Percentiles rank a stretch among this genome's conserved stretches.
phyloP scores from a whole-genome alignment of 2,329 filamentous ascomycete genomes.

The Epichloe sibirici region DNA sequence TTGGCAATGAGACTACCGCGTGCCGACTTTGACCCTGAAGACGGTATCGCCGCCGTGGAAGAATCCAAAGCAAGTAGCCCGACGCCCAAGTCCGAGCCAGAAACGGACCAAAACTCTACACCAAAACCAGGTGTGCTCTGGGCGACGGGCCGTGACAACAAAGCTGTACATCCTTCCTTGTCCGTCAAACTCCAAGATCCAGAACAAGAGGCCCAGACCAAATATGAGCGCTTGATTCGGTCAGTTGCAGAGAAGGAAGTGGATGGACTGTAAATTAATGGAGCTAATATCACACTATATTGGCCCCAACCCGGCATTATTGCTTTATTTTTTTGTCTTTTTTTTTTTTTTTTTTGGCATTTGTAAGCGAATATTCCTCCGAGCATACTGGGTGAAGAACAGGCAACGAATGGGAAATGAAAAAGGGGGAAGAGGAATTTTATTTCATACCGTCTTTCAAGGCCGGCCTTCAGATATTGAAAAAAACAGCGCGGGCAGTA shows the following conservation, averaged over 20 bases:
- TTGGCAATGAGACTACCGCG: constrained; percentile 54
- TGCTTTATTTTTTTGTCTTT: not conserved
- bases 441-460: too few relatives aligned
- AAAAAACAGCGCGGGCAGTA: not conserved
- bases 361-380: not conserved
- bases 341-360: not conserved
- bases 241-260: constrained; percentile 24
- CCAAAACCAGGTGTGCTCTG: constrained; percentile 24
- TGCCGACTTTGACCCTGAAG: constrained; percentile 18
- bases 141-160: constrained; percentile 13
- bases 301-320: too few relatives aligned
- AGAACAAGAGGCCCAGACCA: constrained; percentile 22
- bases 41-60: constrained; percentile 13
- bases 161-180: constrained; percentile 6
- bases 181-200: constrained; percentile 19
- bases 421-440: too few relatives aligned
- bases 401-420: not conserved
- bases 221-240: constrained; percentile 25
- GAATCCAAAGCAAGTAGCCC: constrained; percentile 20
- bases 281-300: too few relatives aligned
- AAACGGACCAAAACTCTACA: constrained; percentile 12
- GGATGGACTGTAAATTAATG: constrained; percentile 9
- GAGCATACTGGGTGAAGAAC: not conserved
- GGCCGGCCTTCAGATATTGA: not conserved
- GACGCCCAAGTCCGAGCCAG: constrained; percentile 18